Base-by-base conservation (phyloP, 2,329 filamentous ascomycete species). In the Colletotrichum filicis region DNA sequence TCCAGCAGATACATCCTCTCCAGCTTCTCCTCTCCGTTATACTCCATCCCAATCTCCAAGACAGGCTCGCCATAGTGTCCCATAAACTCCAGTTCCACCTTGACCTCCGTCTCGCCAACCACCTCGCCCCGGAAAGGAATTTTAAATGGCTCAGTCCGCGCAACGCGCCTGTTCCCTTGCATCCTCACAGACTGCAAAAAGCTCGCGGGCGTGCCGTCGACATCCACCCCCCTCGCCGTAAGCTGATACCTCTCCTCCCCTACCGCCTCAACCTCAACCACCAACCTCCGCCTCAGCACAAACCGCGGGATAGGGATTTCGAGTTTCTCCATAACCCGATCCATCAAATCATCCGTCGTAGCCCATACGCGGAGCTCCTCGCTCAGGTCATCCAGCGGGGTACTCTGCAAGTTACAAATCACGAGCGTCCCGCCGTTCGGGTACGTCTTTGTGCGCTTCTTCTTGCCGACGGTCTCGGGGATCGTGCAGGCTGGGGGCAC, bases 331-430 rank as follows among this genome's bases (percentile, higher is more conserved):
- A 87, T 86, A 0, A 86, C 79, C 1, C 76, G 74, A 0, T 73
- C 72, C 82, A 86, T 86, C 49, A 87, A 66, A 4, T 81, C 78
- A 30, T 86, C 85, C 0, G 82, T 76, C 57, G 78, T 80, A 0
- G 82, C 76, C 70, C 82, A 81, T 0, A 86, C 66, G 0, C 84
- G 79, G 26, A 84, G 26, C 37, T 5, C 6, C 3, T 78, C 75
- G 0, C 80, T 76, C 0, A 83, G 66, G 0, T 74, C 37, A 49
- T 88, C 85, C 4, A 85, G 60, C 0, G 83, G 83, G 4, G 85
- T 87, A 1, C 79, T 78, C 64, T 87, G 85, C 3, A 87, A 78
- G 61, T 87, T 87, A 73, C 85, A 87, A 22, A 88, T 85, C 0
- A 76, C 81, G 2, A 87, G 79, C 28, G 80, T 80, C 19, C 42